phyloP scores from a whole-genome alignment of 352 stramenopile genomes.

The Peronospora destructor region DNA sequence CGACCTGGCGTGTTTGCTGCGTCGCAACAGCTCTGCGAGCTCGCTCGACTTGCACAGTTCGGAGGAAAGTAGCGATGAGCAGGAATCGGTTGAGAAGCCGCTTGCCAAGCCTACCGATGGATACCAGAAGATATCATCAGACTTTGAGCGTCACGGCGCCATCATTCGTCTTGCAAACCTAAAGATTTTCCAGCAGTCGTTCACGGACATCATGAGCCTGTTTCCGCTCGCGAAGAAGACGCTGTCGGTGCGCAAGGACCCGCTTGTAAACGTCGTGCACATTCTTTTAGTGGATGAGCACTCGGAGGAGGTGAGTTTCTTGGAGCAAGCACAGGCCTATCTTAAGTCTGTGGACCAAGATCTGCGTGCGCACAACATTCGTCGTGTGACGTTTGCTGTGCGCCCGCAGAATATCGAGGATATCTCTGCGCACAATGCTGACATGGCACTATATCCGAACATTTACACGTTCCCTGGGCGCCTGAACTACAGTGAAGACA shows the following conservation, averaged over 20 bases:
- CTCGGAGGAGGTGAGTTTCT: slow-evolving; percentile 43
- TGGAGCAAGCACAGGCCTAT: slow-evolving; percentile 52
- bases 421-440: slow-evolving; percentile 31
- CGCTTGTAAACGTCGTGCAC: slow-evolving; percentile 81
- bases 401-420: slow-evolving; percentile 44
- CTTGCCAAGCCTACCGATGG: slow-evolving; percentile 34
- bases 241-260: slow-evolving; percentile 53
- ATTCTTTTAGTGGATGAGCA: slow-evolving; percentile 70
- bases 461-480: slow-evolving; percentile 88
- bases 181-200: slow-evolving; percentile 62
- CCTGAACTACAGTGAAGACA: slow-evolving; percentile 93
- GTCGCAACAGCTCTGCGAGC: slow-evolving; percentile 51
- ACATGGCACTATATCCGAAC: slow-evolving; percentile 76
- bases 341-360: slow-evolving; percentile 55
- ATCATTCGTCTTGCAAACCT: slow-evolving; percentile 87
- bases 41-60: slow-evolving; percentile 30
- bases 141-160: slow-evolving; percentile 67
- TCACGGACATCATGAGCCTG: slow-evolving; percentile 58
- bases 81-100: slow-evolving; percentile 23
- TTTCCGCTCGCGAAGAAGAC: slow-evolving; percentile 68
- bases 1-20: slow-evolving; percentile 63
- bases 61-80: slow-evolving; percentile 36
- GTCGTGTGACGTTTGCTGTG: slow-evolving; percentile 84
- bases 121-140: slow-evolving; percentile 71
- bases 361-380: slow-evolving; percentile 71